Evolutionary conservation across 1,284 basidiomycete genomes (phyloP).

Genomic region (Filobasidium uniguttulatum): DNA sequence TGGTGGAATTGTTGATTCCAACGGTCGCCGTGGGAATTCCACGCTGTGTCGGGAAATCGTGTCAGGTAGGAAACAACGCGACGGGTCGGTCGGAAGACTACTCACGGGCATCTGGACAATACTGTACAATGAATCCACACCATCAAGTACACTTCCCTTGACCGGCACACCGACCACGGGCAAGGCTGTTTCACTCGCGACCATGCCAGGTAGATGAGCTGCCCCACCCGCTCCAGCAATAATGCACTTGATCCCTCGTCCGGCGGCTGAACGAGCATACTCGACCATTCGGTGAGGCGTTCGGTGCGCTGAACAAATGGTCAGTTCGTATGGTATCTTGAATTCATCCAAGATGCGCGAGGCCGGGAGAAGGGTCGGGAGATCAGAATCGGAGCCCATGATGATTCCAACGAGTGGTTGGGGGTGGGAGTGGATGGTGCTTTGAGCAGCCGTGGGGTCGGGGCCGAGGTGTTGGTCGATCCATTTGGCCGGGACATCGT

Average conservation of each 20-base stretch:
- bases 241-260: constrained; percentile 61
- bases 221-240: constrained; percentile 95
- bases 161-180: constrained; percentile 97
- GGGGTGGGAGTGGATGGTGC: constrained; percentile 41
- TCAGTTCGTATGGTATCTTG: constrained; percentile 77
- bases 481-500: constrained; percentile 40
- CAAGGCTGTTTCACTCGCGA: constrained; percentile 79
- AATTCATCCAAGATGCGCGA: constrained; percentile 74
- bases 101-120: constrained; percentile 98
- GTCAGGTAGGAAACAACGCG: no score
- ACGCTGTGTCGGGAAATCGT: constrained; percentile 43
- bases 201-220: constrained; percentile 96
- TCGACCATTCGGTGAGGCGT: constrained; percentile 77
- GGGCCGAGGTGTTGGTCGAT: constrained; percentile 34
- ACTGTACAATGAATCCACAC: constrained; percentile 88
- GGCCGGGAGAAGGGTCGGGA: constrained; percentile 82
- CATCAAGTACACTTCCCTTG: constrained; percentile 84
- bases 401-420: constrained; percentile 83
- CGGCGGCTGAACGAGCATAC: constrained; percentile 64
- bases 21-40: constrained; percentile 96
- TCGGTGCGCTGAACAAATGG: constrained; percentile 90
- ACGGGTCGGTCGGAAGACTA: constrained; percentile 18
- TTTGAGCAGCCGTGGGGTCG: constrained; percentile 43
- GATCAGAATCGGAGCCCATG: constrained; percentile 98
- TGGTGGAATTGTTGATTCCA: constrained; percentile 90